These are phyloP conservation scores for Mesembryanthemum crystallinum DNA, from an alignment of 148 eudicot genomes.

Conservation along the genomic window DNA sequence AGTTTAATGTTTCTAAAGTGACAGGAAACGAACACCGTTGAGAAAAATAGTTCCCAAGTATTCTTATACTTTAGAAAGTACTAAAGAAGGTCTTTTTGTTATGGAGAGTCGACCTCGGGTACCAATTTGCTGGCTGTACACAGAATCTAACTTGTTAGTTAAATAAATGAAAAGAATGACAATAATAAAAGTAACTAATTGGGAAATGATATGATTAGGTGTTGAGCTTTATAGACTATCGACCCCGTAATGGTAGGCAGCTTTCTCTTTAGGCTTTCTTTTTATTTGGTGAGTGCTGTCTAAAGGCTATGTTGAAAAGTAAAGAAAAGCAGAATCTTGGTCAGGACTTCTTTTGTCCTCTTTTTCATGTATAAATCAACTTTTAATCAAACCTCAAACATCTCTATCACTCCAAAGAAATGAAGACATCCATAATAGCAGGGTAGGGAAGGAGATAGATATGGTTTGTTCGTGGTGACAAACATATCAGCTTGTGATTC, in stretches of 20 bases:
- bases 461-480: background rate
- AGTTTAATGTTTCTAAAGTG: slow-evolving; percentile 26
- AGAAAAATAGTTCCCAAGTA: slow-evolving; percentile 24
- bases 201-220: slow-evolving; percentile 41
- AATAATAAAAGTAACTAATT: slow-evolving; percentile 22
- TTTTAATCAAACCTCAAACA: slow-evolving; percentile 27
- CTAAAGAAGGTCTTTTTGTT: slow-evolving; percentile 18
- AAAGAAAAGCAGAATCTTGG: slow-evolving; percentile 56
- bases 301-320: slow-evolving; percentile 48
- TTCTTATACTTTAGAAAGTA: slow-evolving; percentile 6
- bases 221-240: slow-evolving; percentile 45
- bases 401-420: slow-evolving; percentile 24
- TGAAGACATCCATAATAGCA: slow-evolving; percentile 9
- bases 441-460: background rate
- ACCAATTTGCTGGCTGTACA: slow-evolving; percentile 26
- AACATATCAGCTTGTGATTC: background rate
- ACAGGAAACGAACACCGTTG: slow-evolving; percentile 28
- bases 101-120: slow-evolving; percentile 13
- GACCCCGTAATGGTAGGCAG: slow-evolving; percentile 1
- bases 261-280: slow-evolving; percentile 9
- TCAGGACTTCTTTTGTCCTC: slow-evolving; percentile 35
- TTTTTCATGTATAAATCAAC: slow-evolving; percentile 29
- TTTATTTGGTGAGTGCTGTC: slow-evolving; percentile 48
- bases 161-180: slow-evolving; percentile 17
- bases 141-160: slow-evolving; percentile 17